Percentiles rank a stretch among this genome's conserved stretches.
Evolutionary conservation across 176 grass and related monocot genomes (phyloP).

Genomic region (Melocanna baccifera): DNA sequence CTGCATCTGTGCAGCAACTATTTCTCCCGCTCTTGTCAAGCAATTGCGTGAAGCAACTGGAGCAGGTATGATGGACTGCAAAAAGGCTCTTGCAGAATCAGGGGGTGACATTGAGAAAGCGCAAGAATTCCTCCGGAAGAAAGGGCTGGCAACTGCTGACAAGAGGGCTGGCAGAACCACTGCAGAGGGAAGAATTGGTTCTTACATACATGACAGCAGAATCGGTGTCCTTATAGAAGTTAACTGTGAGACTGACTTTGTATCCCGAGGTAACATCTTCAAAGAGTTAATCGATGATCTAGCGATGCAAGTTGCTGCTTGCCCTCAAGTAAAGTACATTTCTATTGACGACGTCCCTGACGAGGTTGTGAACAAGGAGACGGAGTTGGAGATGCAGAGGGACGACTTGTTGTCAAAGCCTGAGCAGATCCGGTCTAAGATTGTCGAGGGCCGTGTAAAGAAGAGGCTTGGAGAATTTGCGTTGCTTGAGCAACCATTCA

Average conservation of each 20-base stretch:
- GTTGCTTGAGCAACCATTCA: conserved; percentile 90
- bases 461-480: conserved; percentile 94
- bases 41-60: conserved; percentile 95
- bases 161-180: conserved; percentile 89
- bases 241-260: conserved; percentile 99
- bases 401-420: conserved; percentile 87
- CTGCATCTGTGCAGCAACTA: conserved; percentile 59
- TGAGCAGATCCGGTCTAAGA: conserved; percentile 80
- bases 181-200: conserved; percentile 74
- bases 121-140: conserved; percentile 85
- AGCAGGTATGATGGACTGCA: conserved; percentile 99
- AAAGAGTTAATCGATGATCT: conserved; percentile 92
- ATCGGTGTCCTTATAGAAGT: conserved; percentile 91
- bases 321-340: conserved; percentile 82
- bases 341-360: conserved; percentile 87
- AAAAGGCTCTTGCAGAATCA: conserved; percentile 89
- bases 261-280: conserved; percentile 89
- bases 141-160: conserved; percentile 88
- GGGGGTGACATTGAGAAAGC: conserved; percentile 78
- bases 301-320: conserved; percentile 95
- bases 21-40: conserved; percentile 86
- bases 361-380: conserved; percentile 79
- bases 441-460: conserved; percentile 88
- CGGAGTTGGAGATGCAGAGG: conserved; percentile 90
- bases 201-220: conserved; percentile 89